phyloP scores from a whole-genome alignment of 164 flowering plant species.

The Sedum album region DNA sequence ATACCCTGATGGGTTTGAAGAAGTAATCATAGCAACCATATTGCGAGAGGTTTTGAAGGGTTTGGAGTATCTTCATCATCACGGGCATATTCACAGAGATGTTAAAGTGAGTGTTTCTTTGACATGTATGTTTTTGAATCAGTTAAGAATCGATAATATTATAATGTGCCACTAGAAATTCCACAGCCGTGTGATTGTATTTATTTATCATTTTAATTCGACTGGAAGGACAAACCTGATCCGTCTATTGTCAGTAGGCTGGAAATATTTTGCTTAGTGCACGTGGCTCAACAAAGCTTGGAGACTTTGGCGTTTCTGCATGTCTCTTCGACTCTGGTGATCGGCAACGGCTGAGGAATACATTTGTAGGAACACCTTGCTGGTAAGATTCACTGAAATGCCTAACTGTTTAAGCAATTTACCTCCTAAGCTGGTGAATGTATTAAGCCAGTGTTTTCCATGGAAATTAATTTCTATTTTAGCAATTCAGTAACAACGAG shows the following conservation, averaged over 20 bases:
- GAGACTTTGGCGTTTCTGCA: slow-evolving; percentile 97
- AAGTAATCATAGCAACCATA: slow-evolving; percentile 82
- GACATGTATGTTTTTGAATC: neutral
- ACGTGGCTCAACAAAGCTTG: slow-evolving; percentile 68
- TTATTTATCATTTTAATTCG: neutral
- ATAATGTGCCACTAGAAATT: neutral
- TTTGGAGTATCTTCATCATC: slow-evolving; percentile 86
- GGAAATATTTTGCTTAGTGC: slow-evolving; percentile 76
- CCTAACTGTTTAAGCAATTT: neutral
- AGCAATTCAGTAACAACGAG: neutral
- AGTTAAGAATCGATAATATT: neutral
- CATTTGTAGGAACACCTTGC: slow-evolving; percentile 98
- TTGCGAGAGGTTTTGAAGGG: slow-evolving; percentile 80
- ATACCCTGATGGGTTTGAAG: slow-evolving; percentile 81
- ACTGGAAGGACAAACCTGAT: neutral
- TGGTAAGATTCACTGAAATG: slow-evolving; percentile 43
- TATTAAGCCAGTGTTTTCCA: neutral
- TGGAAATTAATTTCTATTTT: neutral
- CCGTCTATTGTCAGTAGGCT: slow-evolving; percentile 37
- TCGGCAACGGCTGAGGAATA: slow-evolving; percentile 77
- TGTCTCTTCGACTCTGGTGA: slow-evolving; percentile 92
- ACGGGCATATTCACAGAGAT: slow-evolving; percentile 96
- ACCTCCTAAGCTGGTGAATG: neutral
- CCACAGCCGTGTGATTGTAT: neutral
- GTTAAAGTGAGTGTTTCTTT: slow-evolving; percentile 52